Percentiles rank a stretch among this genome's conserved stretches.
These are phyloP conservation scores for Aaosphaeria arxii DNA, from an alignment of 2,329 filamentous ascomycete species.

Conservation along the genomic window DNA sequence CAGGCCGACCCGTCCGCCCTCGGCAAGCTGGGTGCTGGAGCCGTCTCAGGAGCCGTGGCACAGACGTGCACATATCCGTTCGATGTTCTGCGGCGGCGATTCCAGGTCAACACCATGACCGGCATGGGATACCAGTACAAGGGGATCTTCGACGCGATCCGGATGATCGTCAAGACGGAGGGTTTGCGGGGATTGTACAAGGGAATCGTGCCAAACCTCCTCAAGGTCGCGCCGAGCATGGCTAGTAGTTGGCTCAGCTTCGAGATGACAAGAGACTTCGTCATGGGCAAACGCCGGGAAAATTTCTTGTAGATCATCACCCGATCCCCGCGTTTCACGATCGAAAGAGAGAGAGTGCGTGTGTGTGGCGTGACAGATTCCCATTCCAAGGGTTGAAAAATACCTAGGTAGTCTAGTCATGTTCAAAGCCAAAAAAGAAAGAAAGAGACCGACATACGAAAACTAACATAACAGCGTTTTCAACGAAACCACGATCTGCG, in stretches of 20 bases:
- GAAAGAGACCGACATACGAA: too few species aligned
- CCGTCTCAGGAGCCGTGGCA: slow-evolving; percentile 91
- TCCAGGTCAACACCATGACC: slow-evolving; percentile 99
- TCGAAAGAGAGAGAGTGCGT: too few species aligned
- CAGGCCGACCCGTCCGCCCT: slow-evolving; percentile 75
- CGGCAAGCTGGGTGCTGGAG: slow-evolving; percentile 84
- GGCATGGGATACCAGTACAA: slow-evolving; percentile 97
- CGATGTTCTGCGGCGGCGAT: slow-evolving; percentile 86
- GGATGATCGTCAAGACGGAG: slow-evolving; percentile 78
- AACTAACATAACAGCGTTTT: too few species aligned
- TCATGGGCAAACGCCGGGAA: slow-evolving; percentile 51
- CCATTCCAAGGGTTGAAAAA: too few species aligned
- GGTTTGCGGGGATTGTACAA: slow-evolving; percentile 88
- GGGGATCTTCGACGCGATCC: slow-evolving; percentile 78
- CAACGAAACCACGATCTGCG: too few species aligned
- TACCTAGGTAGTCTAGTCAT: too few species aligned
- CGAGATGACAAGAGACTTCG: slow-evolving; percentile 85
- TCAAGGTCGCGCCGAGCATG: slow-evolving; percentile 98
- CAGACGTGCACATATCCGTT: slow-evolving; percentile 99
- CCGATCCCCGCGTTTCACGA: too few species aligned
- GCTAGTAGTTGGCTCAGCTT: slow-evolving; percentile 98
- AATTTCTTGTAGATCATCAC: slow-evolving; percentile 24
- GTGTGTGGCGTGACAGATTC: too few species aligned
- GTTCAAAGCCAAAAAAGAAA: too few species aligned
- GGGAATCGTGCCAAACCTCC: slow-evolving; percentile 88